Evolutionary conservation across 495 filamentous ascomycete genomes (phyloP).

Genomic region (Venustampulla echinocandica): DNA sequence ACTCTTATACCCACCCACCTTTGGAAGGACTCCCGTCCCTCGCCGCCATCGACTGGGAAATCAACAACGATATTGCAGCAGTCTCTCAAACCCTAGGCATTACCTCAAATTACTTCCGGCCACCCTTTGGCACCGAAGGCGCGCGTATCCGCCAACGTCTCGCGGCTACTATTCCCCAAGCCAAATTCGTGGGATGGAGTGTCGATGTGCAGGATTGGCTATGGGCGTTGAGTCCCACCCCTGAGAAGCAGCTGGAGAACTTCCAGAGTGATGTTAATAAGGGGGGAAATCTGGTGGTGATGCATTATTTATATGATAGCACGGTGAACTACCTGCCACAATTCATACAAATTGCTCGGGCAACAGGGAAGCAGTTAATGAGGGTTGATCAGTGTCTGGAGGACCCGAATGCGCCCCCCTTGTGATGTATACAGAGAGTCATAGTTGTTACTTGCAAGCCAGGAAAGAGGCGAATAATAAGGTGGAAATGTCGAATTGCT

Average conservation of each 20-base stretch:
- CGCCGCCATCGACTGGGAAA: conserved; percentile 61
- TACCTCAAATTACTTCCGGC: conserved; percentile 56
- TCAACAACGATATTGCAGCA: conserved; percentile 51
- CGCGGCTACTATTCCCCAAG: conserved; percentile 39
- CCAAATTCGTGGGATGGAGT: conserved; percentile 52
- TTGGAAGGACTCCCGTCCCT: conserved; percentile 55
- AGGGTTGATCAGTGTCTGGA: conserved; percentile 71
- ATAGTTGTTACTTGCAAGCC: too few relatives aligned
- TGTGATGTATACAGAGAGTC: too few relatives aligned
- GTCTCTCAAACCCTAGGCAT: conserved; percentile 43
- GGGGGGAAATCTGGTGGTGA: conserved; percentile 65
- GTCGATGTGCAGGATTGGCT: conserved; percentile 76
- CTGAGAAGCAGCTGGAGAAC: conserved; percentile 65
- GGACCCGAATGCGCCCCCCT: conserved; percentile 56
- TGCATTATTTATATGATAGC: conserved; percentile 64
- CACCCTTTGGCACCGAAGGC: conserved; percentile 68
- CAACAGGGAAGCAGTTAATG: conserved; percentile 60
- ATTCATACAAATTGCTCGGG: conserved; percentile 62
- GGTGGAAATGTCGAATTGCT: too few relatives aligned
- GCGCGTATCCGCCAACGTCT: conserved; percentile 61
- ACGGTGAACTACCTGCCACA: conserved; percentile 60
- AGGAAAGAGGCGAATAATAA: too few relatives aligned
- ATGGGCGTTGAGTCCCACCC: conserved; percentile 56
- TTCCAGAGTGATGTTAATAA: conserved; percentile 56
- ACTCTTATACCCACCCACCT: conserved; percentile 66